These are phyloP conservation scores for Backusella liffmaniae DNA, from an alignment of 192 early-diverging fungal genomes.

Conservation along the genomic window DNA sequence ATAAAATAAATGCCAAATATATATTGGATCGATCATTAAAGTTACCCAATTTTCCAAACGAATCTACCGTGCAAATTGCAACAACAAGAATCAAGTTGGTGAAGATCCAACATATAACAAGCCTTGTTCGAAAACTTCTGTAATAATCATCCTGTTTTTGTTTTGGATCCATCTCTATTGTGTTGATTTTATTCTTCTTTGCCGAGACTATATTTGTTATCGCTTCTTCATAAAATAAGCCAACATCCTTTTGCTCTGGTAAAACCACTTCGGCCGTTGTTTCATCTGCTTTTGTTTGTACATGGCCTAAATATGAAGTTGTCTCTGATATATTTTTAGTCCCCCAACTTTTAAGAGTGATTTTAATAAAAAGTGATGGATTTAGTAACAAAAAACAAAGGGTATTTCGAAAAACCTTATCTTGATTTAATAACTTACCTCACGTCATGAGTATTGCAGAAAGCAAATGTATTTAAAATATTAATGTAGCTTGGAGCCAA, in stretches of 20 bases:
- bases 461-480: constrained; percentile 67
- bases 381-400: too few species aligned
- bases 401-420: neutral
- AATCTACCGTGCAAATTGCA: constrained; percentile 54
- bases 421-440: constrained; percentile 1
- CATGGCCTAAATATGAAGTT: constrained; percentile 72
- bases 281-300: constrained; percentile 64
- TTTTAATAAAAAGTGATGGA: neutral
- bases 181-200: constrained; percentile 38
- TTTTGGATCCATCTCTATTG: constrained; percentile 55
- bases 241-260: constrained; percentile 76
- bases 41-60: constrained; percentile 27
- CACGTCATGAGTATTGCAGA: constrained; percentile 55
- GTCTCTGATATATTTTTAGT: constrained; percentile 84
- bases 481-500: constrained; percentile 75
- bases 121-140: constrained; percentile 73
- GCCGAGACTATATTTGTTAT: constrained; percentile 46
- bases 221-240: constrained; percentile 77
- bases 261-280: constrained; percentile 73
- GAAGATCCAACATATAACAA: constrained; percentile 77
- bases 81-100: constrained; percentile 69
- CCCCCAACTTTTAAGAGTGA: constrained; percentile 61
- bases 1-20: constrained; percentile 72
- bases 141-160: constrained; percentile 74
- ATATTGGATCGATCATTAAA: constrained; percentile 37